Conservation (phyloP, 2,329 filamentous ascomycete species). For the Elsinoe fawcettii region DNA sequence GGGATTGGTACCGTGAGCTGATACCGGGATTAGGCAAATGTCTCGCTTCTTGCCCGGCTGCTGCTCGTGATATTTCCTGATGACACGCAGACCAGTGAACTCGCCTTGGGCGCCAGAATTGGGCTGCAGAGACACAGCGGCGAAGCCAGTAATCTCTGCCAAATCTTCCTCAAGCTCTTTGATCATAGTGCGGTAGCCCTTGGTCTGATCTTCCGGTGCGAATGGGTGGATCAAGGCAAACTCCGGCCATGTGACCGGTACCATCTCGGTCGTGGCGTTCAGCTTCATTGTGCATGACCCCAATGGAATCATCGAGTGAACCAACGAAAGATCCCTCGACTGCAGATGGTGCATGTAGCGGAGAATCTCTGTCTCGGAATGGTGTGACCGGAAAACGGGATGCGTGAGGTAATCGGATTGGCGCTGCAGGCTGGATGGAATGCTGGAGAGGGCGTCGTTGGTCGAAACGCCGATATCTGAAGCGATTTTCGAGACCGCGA, state of each 20-base stretch:
- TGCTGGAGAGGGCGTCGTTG: slow-evolving; percentile 27
- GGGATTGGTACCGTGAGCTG: slow-evolving; percentile 92
- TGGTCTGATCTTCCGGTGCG: slow-evolving; percentile 53
- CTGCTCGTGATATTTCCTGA: slow-evolving; percentile 73
- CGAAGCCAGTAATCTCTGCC: slow-evolving; percentile 78
- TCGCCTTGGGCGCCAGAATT: slow-evolving; percentile 96
- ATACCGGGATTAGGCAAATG: slow-evolving; percentile 89
- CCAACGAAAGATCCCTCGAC: slow-evolving; percentile 87
- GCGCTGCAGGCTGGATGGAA: slow-evolving; percentile 58
- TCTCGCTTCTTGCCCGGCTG: slow-evolving; percentile 64
- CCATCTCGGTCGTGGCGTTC: slow-evolving; percentile 90
- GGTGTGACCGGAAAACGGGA: slow-evolving; percentile 88
- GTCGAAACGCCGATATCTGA: slow-evolving; percentile 32
- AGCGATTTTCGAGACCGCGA: slow-evolving; percentile 27
- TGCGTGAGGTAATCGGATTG: slow-evolving; percentile 74
- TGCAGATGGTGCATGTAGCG: slow-evolving; percentile 90
- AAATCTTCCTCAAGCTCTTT: slow-evolving; percentile 67
- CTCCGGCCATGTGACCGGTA: slow-evolving; percentile 67
- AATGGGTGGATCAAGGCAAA: slow-evolving; percentile 79
- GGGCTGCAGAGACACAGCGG: slow-evolving; percentile 81
- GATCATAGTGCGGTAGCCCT: slow-evolving; percentile 65
- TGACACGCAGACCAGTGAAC: slow-evolving; percentile 81
- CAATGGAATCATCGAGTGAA: slow-evolving; percentile 95
- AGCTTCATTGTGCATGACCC: slow-evolving; percentile 99
- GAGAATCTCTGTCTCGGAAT: slow-evolving; percentile 89